phyloP scores from a whole-genome alignment of 1,284 basidiomycete species.

The Entoloma clypeatum region DNA sequence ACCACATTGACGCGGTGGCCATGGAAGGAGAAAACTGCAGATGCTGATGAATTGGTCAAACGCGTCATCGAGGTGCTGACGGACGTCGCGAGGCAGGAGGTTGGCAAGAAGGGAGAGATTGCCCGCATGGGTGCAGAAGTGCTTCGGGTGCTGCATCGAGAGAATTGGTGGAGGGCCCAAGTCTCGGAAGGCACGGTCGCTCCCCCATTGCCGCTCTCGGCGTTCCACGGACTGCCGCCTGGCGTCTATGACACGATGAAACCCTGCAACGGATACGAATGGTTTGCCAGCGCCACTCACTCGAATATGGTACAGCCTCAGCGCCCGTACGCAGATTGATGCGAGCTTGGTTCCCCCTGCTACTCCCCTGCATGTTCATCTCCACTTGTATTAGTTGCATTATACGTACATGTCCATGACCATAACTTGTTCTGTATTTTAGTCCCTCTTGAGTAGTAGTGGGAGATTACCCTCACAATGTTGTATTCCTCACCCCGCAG shows the following conservation, averaged over 20 bases:
- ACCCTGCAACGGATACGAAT: no score
- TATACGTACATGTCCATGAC: no score
- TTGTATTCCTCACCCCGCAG: no score
- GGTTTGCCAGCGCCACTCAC: not conserved
- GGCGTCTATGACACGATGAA: constrained; percentile 1
- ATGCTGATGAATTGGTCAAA: constrained; percentile 29
- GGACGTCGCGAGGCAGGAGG: constrained; percentile 26
- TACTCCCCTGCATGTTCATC: no score
- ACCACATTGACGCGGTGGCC: constrained; percentile 31
- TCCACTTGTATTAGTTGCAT: no score
- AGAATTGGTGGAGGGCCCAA: constrained; percentile 23
- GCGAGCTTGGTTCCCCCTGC: no score
- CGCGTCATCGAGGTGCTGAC: constrained; percentile 29
- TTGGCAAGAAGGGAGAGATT: constrained; percentile 29
- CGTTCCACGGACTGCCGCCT: no score
- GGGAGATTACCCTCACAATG: no score
- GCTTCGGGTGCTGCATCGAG: constrained; percentile 28
- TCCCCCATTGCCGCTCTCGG: no score
- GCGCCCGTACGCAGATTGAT: no score
- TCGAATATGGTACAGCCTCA: not conserved
- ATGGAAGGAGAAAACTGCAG: constrained; percentile 27
- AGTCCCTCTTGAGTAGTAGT: no score
- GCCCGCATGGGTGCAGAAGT: constrained; percentile 33
- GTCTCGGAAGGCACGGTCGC: not conserved
- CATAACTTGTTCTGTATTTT: no score